These are phyloP conservation scores for Cercospora citrullina DNA, from an alignment of 2,329 filamentous ascomycete genomes.

Conservation along the genomic window DNA sequence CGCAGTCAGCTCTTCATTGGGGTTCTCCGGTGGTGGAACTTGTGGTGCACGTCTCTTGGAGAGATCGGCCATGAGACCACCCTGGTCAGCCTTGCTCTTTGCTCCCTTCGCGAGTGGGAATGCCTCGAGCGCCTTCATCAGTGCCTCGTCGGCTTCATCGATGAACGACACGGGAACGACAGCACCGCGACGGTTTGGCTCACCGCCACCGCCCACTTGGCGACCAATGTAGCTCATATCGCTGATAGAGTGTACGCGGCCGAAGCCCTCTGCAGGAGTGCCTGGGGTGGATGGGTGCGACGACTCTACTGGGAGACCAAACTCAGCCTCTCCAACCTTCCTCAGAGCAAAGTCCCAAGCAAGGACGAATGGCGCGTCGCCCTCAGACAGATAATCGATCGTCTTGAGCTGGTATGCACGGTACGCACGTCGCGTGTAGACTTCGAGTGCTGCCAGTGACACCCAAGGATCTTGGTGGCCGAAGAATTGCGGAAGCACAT, in stretches of 20 bases:
- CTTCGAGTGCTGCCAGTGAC: conserved; percentile 86
- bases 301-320: conserved; percentile 76
- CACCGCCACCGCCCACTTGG: conserved; percentile 60
- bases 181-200: conserved; percentile 86
- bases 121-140: conserved; percentile 79
- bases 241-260: conserved; percentile 90
- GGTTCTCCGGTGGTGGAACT: conserved; percentile 54
- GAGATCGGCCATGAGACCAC: conserved; percentile 66
- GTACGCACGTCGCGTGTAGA: conserved; percentile 95
- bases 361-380: conserved; percentile 74
- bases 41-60: conserved; percentile 64
- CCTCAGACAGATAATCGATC: conserved; percentile 80
- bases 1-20: conserved; percentile 76
- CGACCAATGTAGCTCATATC: conserved; percentile 88
- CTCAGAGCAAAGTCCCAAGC: conserved; percentile 96
- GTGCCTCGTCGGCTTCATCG: conserved; percentile 86
- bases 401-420: conserved; percentile 90
- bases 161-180: conserved; percentile 92
- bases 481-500: conserved; percentile 94
- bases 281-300: conserved; percentile 76
- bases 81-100: conserved; percentile 49
- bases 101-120: conserved; percentile 58
- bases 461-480: conserved; percentile 93
- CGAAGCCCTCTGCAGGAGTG: conserved; percentile 61
- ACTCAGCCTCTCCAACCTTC: conserved; percentile 90